Evolutionary conservation across 2,329 filamentous ascomycete genomes (phyloP).

Genomic region (Tolypocladium nubicola): DNA sequence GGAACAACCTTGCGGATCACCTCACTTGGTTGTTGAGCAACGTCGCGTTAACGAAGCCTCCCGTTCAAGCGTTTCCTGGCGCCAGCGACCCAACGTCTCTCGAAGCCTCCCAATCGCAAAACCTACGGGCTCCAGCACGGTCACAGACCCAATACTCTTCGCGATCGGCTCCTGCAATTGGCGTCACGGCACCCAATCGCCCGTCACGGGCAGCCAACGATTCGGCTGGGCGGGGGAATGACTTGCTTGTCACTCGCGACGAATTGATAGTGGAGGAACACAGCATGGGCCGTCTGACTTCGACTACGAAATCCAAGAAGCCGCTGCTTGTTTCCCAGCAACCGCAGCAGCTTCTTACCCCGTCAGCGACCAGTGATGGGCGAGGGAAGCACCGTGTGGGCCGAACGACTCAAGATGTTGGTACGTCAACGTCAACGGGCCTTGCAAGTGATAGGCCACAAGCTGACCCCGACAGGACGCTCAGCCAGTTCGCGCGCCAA

Average conservation of each 20-base stretch:
- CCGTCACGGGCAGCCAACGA: slow-evolving; percentile 10
- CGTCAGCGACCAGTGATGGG: slow-evolving; percentile 15
- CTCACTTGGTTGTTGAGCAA: slow-evolving; percentile 46
- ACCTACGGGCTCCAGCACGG: not conserved
- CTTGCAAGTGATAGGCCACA: not conserved
- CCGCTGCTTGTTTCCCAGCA: slow-evolving; percentile 31
- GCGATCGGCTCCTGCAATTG: not conserved
- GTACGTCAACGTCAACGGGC: slow-evolving; percentile 1
- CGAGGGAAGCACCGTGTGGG: slow-evolving; percentile 8
- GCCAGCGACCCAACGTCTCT: slow-evolving; percentile 14
- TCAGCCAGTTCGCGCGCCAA: slow-evolving; percentile 9
- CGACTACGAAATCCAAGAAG: slow-evolving; percentile 32
- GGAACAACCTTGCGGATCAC: slow-evolving; percentile 48
- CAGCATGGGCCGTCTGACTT: slow-evolving; percentile 34
- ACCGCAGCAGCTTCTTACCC: slow-evolving; percentile 31
- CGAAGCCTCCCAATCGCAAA: slow-evolving; percentile 15
- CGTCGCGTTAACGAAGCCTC: slow-evolving; percentile 28
- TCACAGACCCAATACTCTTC: not conserved
- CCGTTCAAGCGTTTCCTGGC: slow-evolving; percentile 25
- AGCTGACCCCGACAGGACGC: not conserved
- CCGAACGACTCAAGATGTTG: slow-evolving; percentile 3
- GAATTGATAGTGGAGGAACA: slow-evolving; percentile 16
- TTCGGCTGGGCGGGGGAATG: slow-evolving; percentile 9
- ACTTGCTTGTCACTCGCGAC: slow-evolving; percentile 13
- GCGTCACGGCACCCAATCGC: not conserved